These are phyloP conservation scores for Hygrophorus pudorinus DNA, from an alignment of 768 basidiomycete genomes.

Conservation along the genomic window DNA sequence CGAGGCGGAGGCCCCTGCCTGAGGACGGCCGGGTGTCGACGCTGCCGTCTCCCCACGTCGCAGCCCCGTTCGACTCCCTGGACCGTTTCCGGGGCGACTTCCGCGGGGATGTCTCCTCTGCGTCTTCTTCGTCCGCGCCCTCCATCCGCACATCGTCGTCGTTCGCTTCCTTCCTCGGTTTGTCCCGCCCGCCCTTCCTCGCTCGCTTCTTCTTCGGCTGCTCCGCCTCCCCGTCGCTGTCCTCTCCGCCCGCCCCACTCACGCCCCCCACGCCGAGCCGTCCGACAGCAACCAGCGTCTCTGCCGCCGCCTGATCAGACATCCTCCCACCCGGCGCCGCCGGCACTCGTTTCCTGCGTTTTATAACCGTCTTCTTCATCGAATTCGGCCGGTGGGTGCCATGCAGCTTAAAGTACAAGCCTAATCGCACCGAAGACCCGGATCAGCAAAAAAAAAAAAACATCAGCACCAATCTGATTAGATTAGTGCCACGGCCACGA, in stretches of 20 bases:
- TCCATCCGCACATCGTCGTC: conserved; percentile 14
- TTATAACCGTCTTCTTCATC: conserved; percentile 99
- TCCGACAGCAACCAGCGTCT: conserved; percentile 79
- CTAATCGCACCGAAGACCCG: conserved; percentile 31
- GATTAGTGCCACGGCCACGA: conserved; percentile 6
- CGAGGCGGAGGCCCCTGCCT: neutral
- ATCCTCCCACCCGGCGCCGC: conserved; percentile 61
- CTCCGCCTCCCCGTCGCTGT: conserved; percentile 36
- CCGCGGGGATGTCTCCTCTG: conserved; percentile 15
- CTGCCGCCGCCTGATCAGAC: conserved; percentile 83
- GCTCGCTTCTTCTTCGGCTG: conserved; percentile 54
- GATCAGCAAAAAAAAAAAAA: conserved; percentile 12
- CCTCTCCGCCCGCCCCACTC: conserved; percentile 23
- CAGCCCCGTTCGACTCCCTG: conserved; percentile 1
- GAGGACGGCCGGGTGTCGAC: neutral
- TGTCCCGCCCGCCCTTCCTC: conserved; percentile 22
- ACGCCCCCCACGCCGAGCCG: conserved; percentile 32
- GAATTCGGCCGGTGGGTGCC: conserved; percentile 94
- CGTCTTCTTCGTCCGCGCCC: conserved; percentile 36
- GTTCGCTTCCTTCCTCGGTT: conserved; percentile 15
- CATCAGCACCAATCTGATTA: conserved; percentile 5
- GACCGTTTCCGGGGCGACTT: conserved; percentile 1
- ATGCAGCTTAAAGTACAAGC: conserved; percentile 97
- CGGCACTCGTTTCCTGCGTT: conserved; percentile 93
- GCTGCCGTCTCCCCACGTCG: neutral